Evolutionary conservation across 2,329 filamentous ascomycete species (phyloP), one percentile per base, ranked within the genome.

Genomic region (Cordyceps tenuipes): DNA sequence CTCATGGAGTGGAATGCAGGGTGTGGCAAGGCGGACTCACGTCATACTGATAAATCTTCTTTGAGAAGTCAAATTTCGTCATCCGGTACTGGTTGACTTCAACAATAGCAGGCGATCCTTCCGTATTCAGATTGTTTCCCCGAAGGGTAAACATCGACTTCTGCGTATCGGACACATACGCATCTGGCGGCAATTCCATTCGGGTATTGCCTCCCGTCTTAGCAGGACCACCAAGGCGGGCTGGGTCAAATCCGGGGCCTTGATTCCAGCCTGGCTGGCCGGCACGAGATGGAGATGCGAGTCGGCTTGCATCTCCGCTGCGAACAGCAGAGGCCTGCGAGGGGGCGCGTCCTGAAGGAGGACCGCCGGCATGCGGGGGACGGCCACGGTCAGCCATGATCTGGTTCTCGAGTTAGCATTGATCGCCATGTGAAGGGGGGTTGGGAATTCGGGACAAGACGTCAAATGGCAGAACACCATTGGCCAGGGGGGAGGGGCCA

Each of bases 1-100:
- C 23, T 23, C 23, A 19, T 29, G 3, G n/a, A 8, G 61, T n/a
- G 23, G 8, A 36, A 44, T 5, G 31, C n/a, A 21, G 43, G 43
- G 6, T 34, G 41, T 12, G 9, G 17, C 9, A 12, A 3, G n/a
- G 29, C 17, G 44, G 55, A 81, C 88, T 80, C 75, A 92, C 89
- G 75, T 96, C 91, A 66, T 93, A 97, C 69, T 97, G 92, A 63
- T 86, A 86, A 23, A 97, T 82, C 0, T 83, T 81, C 13, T 77
- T 80, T 2, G 72, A 78, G 0, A 85, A 85, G 59, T 75, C 68
- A 44, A 86, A 83, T 10, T 76, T 73, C 0, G 71, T 73, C 59
- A 97, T 86, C 0, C 85, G 80, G 72, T 87, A 96, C 12, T 90
- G 85, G 70, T 97, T 97, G 43, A 96, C 74, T 0, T 78, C 72